Base-by-base conservation (phyloP, 2,329 filamentous ascomycete species). In the Aspergillus pseudonomiae region DNA sequence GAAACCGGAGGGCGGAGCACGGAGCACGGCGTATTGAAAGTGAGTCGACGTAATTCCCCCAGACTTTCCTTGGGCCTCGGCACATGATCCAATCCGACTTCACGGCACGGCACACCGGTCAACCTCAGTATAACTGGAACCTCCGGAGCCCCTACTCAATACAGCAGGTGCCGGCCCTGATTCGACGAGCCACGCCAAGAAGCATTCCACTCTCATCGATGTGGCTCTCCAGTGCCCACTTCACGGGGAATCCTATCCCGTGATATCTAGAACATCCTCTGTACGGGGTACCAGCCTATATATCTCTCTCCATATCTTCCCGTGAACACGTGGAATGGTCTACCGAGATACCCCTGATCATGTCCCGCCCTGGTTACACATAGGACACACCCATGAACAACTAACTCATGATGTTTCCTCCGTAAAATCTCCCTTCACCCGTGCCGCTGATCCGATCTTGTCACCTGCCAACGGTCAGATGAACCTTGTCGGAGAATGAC, bases 391-490 rank as follows among this genome's bases (percentile, higher is more conserved):
- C 14, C 34, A 36, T 6, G 34, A 36, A 16, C 16, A 36, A 36
- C 14, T 36, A 36, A 36, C 14, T 36, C 34, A 36, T 36, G 14
- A 36, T 6, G 34, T 5, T 36, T 14, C 34, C 46, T 45, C 43
- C 43, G 14, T 19, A 5, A 19, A 59, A 32, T 41, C 63, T 64
- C 67, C 67, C 55, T 68, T 69, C 67, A 69, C 63, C 67, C 67
- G 66, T 67, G 61, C 67, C 67, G 66, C 59, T 68, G 63, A 63
- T 62, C 67, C 67, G 67, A 63, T 59, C 60, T 41, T 59, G 57
- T 57, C 60, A 45, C 36, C 43, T 60, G 46, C 59, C 36, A 41
- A 53, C 32, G 34, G 48, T 60, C 58, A 54, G 26, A 36, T 34
- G 58, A 60, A 61, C 30, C 48, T 54, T 54, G 36, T 12, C 16